Conservation (phyloP, 2,329 filamentous ascomycete genomes). For the Penicillium concentricum region DNA sequence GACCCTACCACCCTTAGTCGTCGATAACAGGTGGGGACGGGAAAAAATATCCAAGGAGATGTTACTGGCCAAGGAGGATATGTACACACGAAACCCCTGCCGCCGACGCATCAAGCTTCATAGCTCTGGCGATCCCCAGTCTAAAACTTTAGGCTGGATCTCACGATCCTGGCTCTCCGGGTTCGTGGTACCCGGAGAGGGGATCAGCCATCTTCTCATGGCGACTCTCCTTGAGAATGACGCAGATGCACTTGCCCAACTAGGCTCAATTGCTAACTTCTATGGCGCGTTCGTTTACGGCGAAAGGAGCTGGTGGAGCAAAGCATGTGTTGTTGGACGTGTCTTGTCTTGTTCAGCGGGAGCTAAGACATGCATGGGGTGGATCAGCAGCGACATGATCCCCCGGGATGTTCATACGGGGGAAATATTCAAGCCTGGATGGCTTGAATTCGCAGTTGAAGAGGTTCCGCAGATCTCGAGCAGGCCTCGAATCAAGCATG, state of each 20-base stretch:
- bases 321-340: constrained; percentile 54
- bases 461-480: constrained; percentile 26
- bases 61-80: constrained; percentile 24
- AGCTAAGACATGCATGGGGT: constrained; percentile 55
- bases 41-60: constrained; percentile 9
- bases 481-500: constrained; percentile 46
- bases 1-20: constrained; percentile 7
- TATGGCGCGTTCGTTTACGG: constrained; percentile 56
- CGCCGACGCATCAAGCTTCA: constrained; percentile 32
- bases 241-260: constrained; percentile 45
- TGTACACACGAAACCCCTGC: constrained; percentile 31
- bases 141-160: constrained; percentile 52
- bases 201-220: constrained; percentile 56
- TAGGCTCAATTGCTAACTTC: constrained; percentile 54
- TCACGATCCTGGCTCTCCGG: constrained; percentile 57
- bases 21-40: constrained; percentile 11
- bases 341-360: constrained; percentile 50
- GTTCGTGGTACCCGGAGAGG: constrained; percentile 54
- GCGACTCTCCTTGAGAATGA: constrained; percentile 58
- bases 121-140: constrained; percentile 13
- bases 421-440: constrained; percentile 42
- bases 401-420: constrained; percentile 36
- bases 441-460: constrained; percentile 50
- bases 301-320: constrained; percentile 57
- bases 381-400: constrained; percentile 47